These are phyloP conservation scores for Beauveria australis DNA, from an alignment of 2,329 filamentous ascomycete species.

Conservation along the genomic window DNA sequence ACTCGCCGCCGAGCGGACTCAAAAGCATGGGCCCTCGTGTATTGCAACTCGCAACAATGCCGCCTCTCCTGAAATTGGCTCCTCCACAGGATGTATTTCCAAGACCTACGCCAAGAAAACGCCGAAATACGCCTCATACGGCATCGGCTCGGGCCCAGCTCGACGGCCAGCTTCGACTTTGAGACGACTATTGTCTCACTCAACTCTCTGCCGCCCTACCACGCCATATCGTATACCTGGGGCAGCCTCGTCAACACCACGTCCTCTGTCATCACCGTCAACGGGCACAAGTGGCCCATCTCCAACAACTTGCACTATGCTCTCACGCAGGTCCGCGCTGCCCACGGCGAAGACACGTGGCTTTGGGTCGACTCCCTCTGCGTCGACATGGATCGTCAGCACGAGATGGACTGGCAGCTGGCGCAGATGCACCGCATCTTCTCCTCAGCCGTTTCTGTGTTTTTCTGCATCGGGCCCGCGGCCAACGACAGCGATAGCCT, in stretches of 20 bases:
- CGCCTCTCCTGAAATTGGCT: not conserved
- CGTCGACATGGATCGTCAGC: not conserved
- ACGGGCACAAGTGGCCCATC: not conserved
- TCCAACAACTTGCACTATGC: not conserved
- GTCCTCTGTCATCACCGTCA: not conserved
- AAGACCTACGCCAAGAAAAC: not conserved
- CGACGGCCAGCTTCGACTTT: not conserved
- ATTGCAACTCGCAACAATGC: not conserved
- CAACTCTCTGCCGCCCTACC: not conserved
- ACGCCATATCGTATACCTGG: not conserved
- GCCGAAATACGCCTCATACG: not conserved
- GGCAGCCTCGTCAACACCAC: not conserved
- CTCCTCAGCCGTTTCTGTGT: not conserved
- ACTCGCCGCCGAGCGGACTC: not conserved
- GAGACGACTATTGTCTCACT: not conserved
- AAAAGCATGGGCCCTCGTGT: not conserved
- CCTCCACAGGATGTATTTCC: not conserved
- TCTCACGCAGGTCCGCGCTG: not conserved
- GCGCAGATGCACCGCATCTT: not conserved
- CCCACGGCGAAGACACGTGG: not conserved
- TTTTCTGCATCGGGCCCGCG: not conserved
- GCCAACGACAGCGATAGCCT: not conserved
- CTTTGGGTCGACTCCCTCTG: constrained; percentile 1
- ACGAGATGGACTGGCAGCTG: not conserved
- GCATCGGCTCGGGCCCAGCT: not conserved